These are phyloP conservation scores for Lecanicillium sp. DNA, from an alignment of 2,329 filamentous ascomycete genomes.

Conservation along the genomic window DNA sequence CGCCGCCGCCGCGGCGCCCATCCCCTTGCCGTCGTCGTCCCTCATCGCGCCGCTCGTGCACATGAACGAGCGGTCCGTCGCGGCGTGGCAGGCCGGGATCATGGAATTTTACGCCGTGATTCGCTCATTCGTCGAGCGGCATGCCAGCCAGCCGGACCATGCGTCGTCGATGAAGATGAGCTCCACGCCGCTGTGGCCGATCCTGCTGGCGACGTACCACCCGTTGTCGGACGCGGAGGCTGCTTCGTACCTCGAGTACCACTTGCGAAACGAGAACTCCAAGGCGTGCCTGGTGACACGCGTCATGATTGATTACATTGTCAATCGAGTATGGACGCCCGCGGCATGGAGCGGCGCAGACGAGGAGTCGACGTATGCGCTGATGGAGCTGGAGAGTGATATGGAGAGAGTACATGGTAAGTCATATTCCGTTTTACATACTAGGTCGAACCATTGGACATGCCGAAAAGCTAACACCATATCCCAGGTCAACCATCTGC, in stretches of 20 bases:
- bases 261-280: constrained; percentile 33
- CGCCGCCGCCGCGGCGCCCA: not conserved
- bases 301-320: constrained; percentile 36
- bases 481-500: constrained; percentile 31
- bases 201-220: constrained; percentile 32
- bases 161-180: constrained; percentile 24
- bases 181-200: constrained; percentile 29
- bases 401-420: constrained; percentile 30
- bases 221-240: constrained; percentile 34
- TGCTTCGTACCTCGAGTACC: constrained; percentile 35
- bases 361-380: constrained; percentile 26
- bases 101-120: constrained; percentile 32
- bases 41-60: constrained; percentile 27
- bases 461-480: no score
- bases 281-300: constrained; percentile 39
- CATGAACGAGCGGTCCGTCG: constrained; percentile 29
- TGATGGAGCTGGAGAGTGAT: constrained; percentile 32
- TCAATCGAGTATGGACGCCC: constrained; percentile 35
- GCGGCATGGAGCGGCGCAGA: constrained; percentile 35
- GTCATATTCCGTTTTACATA: no score
- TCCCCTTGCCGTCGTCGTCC: not conserved
- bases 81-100: constrained; percentile 30
- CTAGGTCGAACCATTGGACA: no score
- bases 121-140: constrained; percentile 30
- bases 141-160: constrained; percentile 28